Evolutionary conservation across 1,284 basidiomycete species (phyloP).

Genomic region (Sporisorium scitamineum): DNA sequence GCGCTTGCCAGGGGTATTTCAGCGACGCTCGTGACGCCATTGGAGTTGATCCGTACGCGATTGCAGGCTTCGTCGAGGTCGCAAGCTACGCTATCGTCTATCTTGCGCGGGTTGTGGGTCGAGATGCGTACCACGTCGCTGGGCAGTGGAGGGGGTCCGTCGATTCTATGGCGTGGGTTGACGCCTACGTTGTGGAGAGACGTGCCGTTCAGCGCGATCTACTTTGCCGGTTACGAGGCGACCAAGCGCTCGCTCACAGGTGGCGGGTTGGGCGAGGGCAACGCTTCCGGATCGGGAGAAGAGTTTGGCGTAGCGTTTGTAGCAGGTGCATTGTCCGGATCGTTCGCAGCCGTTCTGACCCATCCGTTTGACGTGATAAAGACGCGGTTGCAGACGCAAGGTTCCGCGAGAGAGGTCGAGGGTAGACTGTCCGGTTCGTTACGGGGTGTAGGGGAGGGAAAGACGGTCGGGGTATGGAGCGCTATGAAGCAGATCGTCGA

Average conservation of each 20-base stretch:
- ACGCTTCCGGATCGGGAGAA: constrained; percentile 65
- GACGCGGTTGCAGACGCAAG: constrained; percentile 80
- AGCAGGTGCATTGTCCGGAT: constrained; percentile 76
- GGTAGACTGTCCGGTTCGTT: constrained; percentile 9
- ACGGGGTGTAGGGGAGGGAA: neutral
- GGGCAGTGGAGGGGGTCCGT: constrained; percentile 72
- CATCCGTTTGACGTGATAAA: constrained; percentile 97
- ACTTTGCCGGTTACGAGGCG: constrained; percentile 76
- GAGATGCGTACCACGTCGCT: constrained; percentile 50
- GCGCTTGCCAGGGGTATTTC: constrained; percentile 83
- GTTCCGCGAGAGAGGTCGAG: neutral
- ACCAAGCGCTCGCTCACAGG: constrained; percentile 67
- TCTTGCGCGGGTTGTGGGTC: constrained; percentile 49
- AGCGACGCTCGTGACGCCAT: constrained; percentile 84
- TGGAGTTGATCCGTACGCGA: constrained; percentile 93
- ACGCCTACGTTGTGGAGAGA: constrained; percentile 94
- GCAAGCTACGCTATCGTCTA: constrained; percentile 39
- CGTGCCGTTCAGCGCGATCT: constrained; percentile 94
- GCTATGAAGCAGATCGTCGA: constrained; percentile 78
- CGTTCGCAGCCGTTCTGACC: constrained; percentile 84
- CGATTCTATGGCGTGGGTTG: constrained; percentile 87
- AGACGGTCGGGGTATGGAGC: constrained; percentile 11
- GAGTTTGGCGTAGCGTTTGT: constrained; percentile 82
- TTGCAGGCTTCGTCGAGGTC: constrained; percentile 74
- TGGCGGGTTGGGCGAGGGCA: constrained; percentile 69